A percentile compares a stretch with the other conserved stretches of the same genome.
Conservation (phyloP, 2,329 filamentous ascomycete genomes). For the Talaromyces sp. region DNA sequence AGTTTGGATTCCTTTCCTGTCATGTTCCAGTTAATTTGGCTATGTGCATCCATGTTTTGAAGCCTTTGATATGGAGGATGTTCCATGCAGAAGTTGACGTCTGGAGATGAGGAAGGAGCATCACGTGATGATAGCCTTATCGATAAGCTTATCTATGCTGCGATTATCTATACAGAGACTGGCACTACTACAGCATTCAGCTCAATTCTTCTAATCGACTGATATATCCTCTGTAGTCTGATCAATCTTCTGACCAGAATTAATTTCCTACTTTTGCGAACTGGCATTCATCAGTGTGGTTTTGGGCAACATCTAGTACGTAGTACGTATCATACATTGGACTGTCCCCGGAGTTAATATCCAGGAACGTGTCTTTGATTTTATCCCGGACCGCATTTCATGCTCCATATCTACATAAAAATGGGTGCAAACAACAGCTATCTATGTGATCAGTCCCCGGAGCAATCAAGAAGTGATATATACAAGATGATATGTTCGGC, state of each 20-base stretch:
- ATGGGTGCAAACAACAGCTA: neutral
- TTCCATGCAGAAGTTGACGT: neutral
- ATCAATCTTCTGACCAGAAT: neutral
- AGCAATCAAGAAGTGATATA: neutral
- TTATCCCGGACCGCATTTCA: neutral
- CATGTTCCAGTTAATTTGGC: neutral
- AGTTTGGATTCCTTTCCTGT: neutral
- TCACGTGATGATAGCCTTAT: conserved; percentile 1
- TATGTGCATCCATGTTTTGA: neutral
- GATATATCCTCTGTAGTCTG: neutral
- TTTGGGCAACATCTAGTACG: neutral
- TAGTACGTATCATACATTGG: neutral
- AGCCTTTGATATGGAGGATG: neutral
- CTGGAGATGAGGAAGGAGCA: neutral
- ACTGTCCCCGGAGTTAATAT: neutral
- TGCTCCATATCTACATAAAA: neutral
- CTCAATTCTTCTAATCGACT: neutral
- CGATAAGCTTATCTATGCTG: neutral
- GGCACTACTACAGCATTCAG: neutral
- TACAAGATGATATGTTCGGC: neutral
- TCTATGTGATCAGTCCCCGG: neutral
- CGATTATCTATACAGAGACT: neutral
- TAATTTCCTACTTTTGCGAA: neutral
- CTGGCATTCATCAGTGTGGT: neutral
- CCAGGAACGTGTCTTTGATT: neutral